Base-by-base conservation (phyloP, 2,329 filamentous ascomycete genomes). In the Pseudofabraea citricarpa region DNA sequence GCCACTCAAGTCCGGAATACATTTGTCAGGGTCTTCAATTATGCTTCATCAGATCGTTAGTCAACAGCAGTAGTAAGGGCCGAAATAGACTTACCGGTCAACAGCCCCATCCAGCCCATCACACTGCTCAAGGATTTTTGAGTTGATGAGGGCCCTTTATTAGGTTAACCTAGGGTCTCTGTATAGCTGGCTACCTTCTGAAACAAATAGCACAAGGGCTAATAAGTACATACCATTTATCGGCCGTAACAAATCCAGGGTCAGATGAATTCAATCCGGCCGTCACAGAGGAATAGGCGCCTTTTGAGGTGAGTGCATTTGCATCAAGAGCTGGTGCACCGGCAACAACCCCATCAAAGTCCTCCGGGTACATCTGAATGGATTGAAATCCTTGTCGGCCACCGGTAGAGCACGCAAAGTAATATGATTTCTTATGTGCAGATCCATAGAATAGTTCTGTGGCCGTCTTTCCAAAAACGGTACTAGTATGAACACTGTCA, bases 261-360 rank as follows among this genome's bases (percentile, higher is more conserved):
- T 66, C 50, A 8, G 53, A 42, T 16, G 26, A 41, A 12, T 41
- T 26, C 3, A 41, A 44, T 49, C 54, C 49, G 0, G 63, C 47
- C 62, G 75, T 77, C 19, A 70, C 48, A 10, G 54, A 36, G n/a
- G 62, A 44, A 0, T 67, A 57, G 27, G 77, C 67, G 26, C 73
- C 68, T 41, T 71, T 65, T 1, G 67, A 41, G 38, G 23, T 18
- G 40, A 20, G 38, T 32, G 8, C 18, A 6, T n/a, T 16, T 6
- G 16, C 24, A 41, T 16, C 18, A 12, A 20, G 65, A 0, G 38
- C 29, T 5, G 60, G 67, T 32, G 69, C 61, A 18, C 67, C 68
- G 7, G 66, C 63, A 20, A 72, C 64, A 39, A 72, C 66, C 24
- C 70, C 70, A 44, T 72, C 69, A 41, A 72, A 72, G 50, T 72